Evolutionary conservation across 176 grass and related monocot genomes (phyloP), one percentile per base, ranked within the genome.

Genomic region (Luzula sylvatica): DNA sequence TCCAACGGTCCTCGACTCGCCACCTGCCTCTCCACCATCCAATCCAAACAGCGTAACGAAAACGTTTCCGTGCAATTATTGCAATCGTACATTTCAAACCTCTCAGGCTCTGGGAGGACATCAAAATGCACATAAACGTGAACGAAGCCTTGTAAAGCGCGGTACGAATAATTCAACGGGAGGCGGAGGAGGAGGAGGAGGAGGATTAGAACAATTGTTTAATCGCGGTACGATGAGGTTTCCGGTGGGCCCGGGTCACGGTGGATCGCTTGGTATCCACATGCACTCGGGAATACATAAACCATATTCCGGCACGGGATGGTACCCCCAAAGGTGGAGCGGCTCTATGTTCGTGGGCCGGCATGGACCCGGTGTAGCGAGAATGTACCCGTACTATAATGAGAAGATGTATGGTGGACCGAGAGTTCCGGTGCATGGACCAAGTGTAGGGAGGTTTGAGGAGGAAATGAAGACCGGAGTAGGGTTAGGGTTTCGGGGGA

Each of bases 31-130:
- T 29, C 60, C 60, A 18, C 43, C 60, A 20, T 26, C 60, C 2
- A 27, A 64, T 47, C 5, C 25, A 3, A 38, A 14, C 2, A 15
- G 29, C n/a, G 9, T 35, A 35, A 42, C 46, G 29, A 64, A 64
- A 45, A 64, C 60, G 5, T 64, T 64, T 26, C 30, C 43, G 14
- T 64, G 60, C 11, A 42, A 45, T 13, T 64, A 64, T 45, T 64
- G 60, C 24, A 47, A 24, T 2, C 60, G 43, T 64, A 27, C 20
- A 13, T 64, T 64, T 42, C 44, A 42, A 42, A 64, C 42, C 47
- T 64, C 60, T 49, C 60, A 64, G 47, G 60, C 60, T 11, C 42
- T 64, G 1, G 60, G 60, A 2, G 60, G 60, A 2, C 60, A 64
- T 27, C 60, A 64, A 35, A 64, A 64, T 8, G 60, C 43, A 1